Evolutionary conservation across 2,329 filamentous ascomycete species (phyloP), one percentile per base, ranked within the genome.

Genomic region (Paracoccidioides lutzii): DNA sequence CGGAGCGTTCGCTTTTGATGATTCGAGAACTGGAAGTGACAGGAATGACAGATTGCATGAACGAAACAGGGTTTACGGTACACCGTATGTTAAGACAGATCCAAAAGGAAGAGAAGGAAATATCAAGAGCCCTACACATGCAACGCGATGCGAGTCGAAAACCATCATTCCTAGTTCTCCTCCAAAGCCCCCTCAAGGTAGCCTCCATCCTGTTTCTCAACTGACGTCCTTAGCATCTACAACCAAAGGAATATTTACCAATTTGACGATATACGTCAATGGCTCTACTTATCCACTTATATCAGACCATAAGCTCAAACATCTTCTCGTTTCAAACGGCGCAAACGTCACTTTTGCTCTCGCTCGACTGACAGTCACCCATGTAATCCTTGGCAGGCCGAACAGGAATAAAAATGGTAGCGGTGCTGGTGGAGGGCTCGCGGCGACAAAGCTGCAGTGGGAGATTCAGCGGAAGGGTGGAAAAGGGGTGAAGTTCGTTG

Each of bases 241-340:
- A 37, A 35, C 55, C 14, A 58, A 58, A 37, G 49, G 55, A n/a
- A 79, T 94, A 54, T 90, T 96, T 67, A 72, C 80, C 46, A 81
- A 83, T 14, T 77, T 90, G 28, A 83, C 81, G 53, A 79, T 95
- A 63, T 93, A 91, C 72, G 80, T 96, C 70, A 95, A 95, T 70
- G 90, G 90, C 58, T 90, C 87, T 61, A 95, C 89, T 2, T 79
- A 83, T 58, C 90, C 90, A 1, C 70, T 82, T 30, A 80, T 95
- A 59, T 94, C 88, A 12, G 90, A 96, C 69, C 87, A 95, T 73
- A 86, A 81, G 67, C 79, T 96, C 56, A 94, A 93, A 75, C 83
- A 84, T 55, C 70, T 94, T 14, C 78, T 96, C 41, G 81, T 79
- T 4, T 77, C 82, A 56, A 82, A 95, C 65, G 91, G 90, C 22